Evolutionary conservation across 768 basidiomycete genomes (phyloP).

Genomic region (Leccinum barrowsii): DNA sequence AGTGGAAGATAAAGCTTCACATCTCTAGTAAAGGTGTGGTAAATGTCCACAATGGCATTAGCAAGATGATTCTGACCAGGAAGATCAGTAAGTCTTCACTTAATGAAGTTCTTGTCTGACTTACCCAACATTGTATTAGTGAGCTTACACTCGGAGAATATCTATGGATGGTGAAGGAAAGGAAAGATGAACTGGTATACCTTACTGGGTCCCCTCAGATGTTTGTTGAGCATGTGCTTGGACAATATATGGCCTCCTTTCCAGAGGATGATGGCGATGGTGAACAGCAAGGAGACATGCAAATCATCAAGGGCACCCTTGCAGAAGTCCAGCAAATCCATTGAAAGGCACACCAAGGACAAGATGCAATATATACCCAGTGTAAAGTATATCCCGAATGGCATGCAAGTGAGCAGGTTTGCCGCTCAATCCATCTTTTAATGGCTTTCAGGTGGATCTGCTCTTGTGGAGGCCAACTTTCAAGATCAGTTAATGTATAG

Average conservation of each 20-base stretch:
- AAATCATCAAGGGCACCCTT: background rate
- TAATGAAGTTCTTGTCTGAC: too few relatives aligned
- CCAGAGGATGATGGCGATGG: background rate
- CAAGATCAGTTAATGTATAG: background rate
- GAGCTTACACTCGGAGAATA: too few relatives aligned
- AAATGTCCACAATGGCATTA: too few relatives aligned
- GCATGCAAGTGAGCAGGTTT: background rate
- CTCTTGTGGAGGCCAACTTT: background rate
- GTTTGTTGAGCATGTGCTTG: background rate
- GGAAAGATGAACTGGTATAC: too few relatives aligned
- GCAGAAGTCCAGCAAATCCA: background rate
- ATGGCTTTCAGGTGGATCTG: background rate
- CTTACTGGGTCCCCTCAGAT: background rate
- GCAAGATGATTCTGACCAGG: too few relatives aligned
- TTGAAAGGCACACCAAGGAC: background rate
- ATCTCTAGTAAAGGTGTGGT: too few relatives aligned
- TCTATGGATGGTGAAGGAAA: too few relatives aligned
- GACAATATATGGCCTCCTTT: background rate
- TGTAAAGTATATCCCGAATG: background rate
- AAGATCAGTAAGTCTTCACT: too few relatives aligned
- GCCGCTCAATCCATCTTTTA: background rate
- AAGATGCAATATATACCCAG: background rate
- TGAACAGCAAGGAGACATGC: background rate
- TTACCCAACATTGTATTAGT: too few relatives aligned
- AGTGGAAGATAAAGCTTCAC: too few relatives aligned